Evolutionary conservation across 306 rosid species (phyloP).

Genomic region (Vigna unguiculata): DNA sequence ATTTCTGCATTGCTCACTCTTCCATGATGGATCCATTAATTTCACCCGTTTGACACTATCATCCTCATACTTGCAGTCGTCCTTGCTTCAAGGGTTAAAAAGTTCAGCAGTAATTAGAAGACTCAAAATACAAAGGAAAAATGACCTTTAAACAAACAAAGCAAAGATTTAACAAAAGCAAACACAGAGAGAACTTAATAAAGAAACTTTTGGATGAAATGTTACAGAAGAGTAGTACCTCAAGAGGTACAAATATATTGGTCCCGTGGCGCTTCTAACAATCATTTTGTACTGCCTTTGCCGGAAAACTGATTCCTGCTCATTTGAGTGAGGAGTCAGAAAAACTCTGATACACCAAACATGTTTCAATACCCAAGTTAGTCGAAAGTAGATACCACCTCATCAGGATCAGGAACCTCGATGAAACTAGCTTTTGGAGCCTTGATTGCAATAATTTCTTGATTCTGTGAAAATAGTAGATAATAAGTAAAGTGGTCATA

Average conservation of each 20-base stretch:
- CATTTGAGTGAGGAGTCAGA: conserved; percentile 45
- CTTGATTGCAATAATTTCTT: conserved; percentile 74
- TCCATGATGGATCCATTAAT: conserved; percentile 45
- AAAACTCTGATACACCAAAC: conserved; percentile 27
- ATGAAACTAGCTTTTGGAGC: conserved; percentile 81
- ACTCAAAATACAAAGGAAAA: conserved; percentile 19
- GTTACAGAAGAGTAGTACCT: conserved; percentile 56
- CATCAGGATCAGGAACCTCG: conserved; percentile 90
- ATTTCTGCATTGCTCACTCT: conserved; percentile 39
- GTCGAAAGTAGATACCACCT: conserved; percentile 54
- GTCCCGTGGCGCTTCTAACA: conserved; percentile 79
- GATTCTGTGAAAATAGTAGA: conserved; percentile 56
- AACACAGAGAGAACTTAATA: conserved; percentile 24
- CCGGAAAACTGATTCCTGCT: conserved; percentile 66
- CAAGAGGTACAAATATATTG: conserved; percentile 72
- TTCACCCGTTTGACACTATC: conserved; percentile 41
- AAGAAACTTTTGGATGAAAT: conserved; percentile 29
- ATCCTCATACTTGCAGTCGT: conserved; percentile 45
- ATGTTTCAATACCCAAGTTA: conserved; percentile 43
- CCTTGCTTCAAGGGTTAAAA: conserved; percentile 54
- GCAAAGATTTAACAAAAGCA: conserved; percentile 7
- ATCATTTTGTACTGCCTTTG: conserved; percentile 74
- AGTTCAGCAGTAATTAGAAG: conserved; percentile 24
- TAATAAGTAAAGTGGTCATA: conserved; percentile 46
- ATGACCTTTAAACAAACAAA: conserved; percentile 17